Evolutionary conservation across 2,329 filamentous ascomycete genomes (phyloP).

Genomic region (Bipolaris cookei): DNA sequence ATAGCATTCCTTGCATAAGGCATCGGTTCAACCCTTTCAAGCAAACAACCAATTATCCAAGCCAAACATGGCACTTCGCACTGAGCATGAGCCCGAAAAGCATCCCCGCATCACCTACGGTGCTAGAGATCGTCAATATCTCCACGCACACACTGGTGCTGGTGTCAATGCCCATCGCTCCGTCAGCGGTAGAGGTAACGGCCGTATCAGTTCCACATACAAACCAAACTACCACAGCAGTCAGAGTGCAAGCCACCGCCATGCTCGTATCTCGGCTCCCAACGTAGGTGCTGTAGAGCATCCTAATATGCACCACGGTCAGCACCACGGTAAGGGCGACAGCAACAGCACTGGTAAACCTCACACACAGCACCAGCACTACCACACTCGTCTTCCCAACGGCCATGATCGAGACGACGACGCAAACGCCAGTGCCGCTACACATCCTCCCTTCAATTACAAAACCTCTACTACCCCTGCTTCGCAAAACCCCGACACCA

Average conservation of each 20-base stretch:
- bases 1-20: background rate
- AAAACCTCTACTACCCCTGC: too few species aligned
- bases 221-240: background rate
- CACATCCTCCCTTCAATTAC: too few species aligned
- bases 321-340: background rate
- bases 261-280: background rate
- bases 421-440: too few species aligned
- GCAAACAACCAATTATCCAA: background rate
- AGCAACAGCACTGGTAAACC: too few species aligned
- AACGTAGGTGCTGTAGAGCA: background rate
- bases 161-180: constrained; percentile 5
- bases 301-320: background rate
- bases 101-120: too few species aligned
- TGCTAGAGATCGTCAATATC: background rate
- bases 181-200: background rate
- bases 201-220: background rate
- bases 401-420: too few species aligned
- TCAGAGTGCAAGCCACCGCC: background rate
- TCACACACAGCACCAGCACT: background rate
- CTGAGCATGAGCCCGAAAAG: background rate
- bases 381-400: too few species aligned
- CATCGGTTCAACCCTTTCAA: background rate
- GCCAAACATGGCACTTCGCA: constrained; percentile 6
- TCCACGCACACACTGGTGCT: constrained; percentile 10
- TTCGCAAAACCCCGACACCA: too few species aligned